A percentile compares a stretch with the other conserved stretches of the same genome.
These are phyloP conservation scores for Sclerotinia glacialis DNA, from an alignment of 2,329 filamentous ascomycete genomes.

Conservation along the genomic window DNA sequence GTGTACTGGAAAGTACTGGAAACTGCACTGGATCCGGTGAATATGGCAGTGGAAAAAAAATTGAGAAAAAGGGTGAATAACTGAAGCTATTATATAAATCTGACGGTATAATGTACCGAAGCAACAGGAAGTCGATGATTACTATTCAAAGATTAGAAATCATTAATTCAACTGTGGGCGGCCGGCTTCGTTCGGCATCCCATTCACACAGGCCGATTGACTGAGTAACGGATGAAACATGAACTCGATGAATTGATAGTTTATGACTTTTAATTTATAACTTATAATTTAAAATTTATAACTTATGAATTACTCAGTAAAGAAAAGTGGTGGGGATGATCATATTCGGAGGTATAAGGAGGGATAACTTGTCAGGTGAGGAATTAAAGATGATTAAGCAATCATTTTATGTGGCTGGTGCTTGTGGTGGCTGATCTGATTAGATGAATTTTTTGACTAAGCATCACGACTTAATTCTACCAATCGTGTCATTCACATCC, in stretches of 20 bases:
- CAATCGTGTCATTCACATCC: constrained; percentile 10
- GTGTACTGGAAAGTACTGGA: too few species aligned
- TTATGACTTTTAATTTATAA: too few species aligned
- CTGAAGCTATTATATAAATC: not conserved
- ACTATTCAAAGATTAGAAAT: constrained; percentile 15
- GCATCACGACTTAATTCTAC: not conserved
- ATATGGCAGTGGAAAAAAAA: not conserved
- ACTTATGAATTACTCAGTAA: not conserved
- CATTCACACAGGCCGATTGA: not conserved
- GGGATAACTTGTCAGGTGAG: not conserved
- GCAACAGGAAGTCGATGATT: constrained; percentile 9
- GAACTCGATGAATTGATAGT: not conserved
- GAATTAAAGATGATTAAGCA: not conserved
- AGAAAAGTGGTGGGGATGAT: too few species aligned
- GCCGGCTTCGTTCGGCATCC: not conserved
- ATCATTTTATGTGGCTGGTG: not conserved
- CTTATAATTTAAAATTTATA: too few species aligned
- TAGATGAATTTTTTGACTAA: not conserved
- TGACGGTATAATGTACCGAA: not conserved
- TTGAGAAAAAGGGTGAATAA: not conserved
- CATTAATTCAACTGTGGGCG: not conserved
- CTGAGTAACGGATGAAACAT: not conserved
- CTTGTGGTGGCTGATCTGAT: not conserved
- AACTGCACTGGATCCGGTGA: too few species aligned
- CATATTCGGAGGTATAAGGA: too few species aligned